A percentile compares a stretch with the other conserved stretches of the same genome.
Conservation (phyloP, 2,329 filamentous ascomycete genomes). For the Fusarium duplospermum region DNA sequence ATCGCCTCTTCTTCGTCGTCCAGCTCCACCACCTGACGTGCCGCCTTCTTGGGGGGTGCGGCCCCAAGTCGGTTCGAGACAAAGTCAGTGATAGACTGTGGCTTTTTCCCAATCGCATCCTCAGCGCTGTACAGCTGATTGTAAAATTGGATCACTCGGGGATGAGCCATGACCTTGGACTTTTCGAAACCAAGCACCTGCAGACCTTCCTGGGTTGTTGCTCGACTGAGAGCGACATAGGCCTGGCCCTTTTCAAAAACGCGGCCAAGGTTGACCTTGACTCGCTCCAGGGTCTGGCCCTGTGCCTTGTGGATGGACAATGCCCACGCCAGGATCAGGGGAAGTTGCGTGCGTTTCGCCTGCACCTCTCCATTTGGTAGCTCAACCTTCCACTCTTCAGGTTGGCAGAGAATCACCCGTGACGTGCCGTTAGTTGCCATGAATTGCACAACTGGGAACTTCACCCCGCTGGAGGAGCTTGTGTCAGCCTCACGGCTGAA, state of each 20-base stretch:
- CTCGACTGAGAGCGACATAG: conserved; percentile 94
- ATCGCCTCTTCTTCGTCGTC: conserved; percentile 65
- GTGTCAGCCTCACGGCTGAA: conserved; percentile 57
- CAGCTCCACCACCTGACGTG: conserved; percentile 44
- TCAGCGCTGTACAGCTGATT: conserved; percentile 81
- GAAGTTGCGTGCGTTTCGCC: conserved; percentile 84
- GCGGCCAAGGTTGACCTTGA: conserved; percentile 91
- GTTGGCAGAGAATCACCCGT: conserved; percentile 77
- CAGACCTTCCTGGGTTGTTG: conserved; percentile 86
- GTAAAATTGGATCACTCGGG: conserved; percentile 88
- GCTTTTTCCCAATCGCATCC: conserved; percentile 53
- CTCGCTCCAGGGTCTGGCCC: conserved; percentile 91
- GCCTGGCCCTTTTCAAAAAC: conserved; percentile 98
- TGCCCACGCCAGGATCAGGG: conserved; percentile 95
- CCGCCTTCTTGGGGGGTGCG: conserved; percentile 31
- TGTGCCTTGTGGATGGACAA: conserved; percentile 98
- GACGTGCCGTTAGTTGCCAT: conserved; percentile 77
- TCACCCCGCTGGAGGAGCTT: conserved; percentile 61
- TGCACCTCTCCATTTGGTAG: conserved; percentile 95
- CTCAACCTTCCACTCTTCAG: conserved; percentile 96
- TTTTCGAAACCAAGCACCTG: conserved; percentile 92
- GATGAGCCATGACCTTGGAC: conserved; percentile 92
- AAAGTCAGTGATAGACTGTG: conserved; percentile 54
- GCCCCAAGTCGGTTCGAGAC: conserved; percentile 50
- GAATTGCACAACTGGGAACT: conserved; percentile 89